Evolutionary conservation across 2,329 filamentous ascomycete genomes (phyloP).

Genomic region (Paraphoma chrysanthemicola): DNA sequence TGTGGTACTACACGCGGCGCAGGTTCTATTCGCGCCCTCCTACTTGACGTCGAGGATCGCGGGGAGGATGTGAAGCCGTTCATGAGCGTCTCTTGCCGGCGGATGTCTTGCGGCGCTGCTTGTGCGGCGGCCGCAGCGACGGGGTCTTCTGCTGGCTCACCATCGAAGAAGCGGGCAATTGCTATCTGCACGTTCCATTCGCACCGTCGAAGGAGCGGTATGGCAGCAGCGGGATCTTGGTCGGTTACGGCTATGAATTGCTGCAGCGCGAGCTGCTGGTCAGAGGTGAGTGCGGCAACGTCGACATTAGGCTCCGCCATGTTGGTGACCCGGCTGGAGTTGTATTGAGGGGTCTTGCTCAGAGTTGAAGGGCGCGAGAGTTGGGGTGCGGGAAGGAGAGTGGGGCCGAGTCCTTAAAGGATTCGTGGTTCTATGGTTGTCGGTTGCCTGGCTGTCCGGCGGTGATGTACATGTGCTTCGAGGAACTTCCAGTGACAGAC

Average conservation of each 20-base stretch:
- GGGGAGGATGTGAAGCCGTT: slow-evolving; percentile 52
- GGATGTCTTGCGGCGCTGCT: slow-evolving; percentile 66
- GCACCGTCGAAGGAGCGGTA: slow-evolving; percentile 80
- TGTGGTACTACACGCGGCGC: slow-evolving; percentile 87
- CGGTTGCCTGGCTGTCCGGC: slow-evolving; percentile 20
- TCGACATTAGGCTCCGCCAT: slow-evolving; percentile 58
- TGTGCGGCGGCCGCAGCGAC: slow-evolving; percentile 75
- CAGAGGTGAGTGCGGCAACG: slow-evolving; percentile 73
- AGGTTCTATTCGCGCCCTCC: slow-evolving; percentile 60
- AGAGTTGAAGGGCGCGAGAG: background rate
- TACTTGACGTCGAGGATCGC: slow-evolving; percentile 41
- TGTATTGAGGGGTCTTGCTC: background rate
- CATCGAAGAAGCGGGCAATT: slow-evolving; percentile 97
- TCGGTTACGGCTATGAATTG: slow-evolving; percentile 90
- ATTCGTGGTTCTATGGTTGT: background rate
- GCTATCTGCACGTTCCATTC: slow-evolving; percentile 99
- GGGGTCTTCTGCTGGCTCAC: slow-evolving; percentile 79
- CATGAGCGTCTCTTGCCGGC: slow-evolving; percentile 75
- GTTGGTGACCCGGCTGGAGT: background rate
- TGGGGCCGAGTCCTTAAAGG: background rate
- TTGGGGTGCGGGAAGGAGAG: background rate
- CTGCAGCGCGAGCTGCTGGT: slow-evolving; percentile 83
- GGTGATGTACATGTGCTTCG: slow-evolving; percentile 23
- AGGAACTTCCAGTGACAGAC: slow-evolving; percentile 14
- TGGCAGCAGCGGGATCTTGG: slow-evolving; percentile 76